Base-by-base conservation (phyloP, 2,329 filamentous ascomycete genomes). In the Chaetomiaceae sp. region DNA sequence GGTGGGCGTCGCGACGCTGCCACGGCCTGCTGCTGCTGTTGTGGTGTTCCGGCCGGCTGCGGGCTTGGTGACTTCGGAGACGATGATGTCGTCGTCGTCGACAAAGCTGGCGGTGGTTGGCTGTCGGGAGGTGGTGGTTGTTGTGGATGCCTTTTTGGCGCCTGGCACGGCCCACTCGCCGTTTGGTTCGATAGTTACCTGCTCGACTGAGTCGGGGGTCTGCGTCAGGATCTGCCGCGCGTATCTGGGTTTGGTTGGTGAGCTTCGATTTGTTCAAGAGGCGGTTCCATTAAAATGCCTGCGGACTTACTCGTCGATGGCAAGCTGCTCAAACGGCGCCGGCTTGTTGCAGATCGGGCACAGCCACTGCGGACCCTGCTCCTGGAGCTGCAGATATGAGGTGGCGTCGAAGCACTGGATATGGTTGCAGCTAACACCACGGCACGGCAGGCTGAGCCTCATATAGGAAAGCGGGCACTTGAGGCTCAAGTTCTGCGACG, bases 341-440 rank as follows among this genome's bases (percentile, higher is more conserved):
- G 81, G 70, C 63, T 91, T 95, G 68, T 86, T 92, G 73, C 93
- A 99, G 19, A 96, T 85, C 0, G 93, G 93, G 63, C 93, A 99
- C n/a, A 83, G 77, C 93, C 93, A 99, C 16, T 93, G 95, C 0
- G 93, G 93, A 0, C 89, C 92, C 72, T 99, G 93, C 66, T 97
- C 90, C 66, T 97, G 92, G 23, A 99, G 72, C 61, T 96, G 89
- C 17, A 99, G 76, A 65, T 96, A 99, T 2, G 89, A 95, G 3
- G 82, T 85, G 3, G 87, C 92, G 66, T 99, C 93, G 60, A 97
- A 99, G 66, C 93, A 99, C 65, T 95, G 89, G 21, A 93, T 87
- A 66, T 99, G 93, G 3, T 81, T 85, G 70, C 93, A 99, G 30
- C 83, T 71, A 3, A 82, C 77, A 4, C 88, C 88, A 30, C 93